Base-by-base conservation (phyloP, 192 early-diverging fungal species). In the Lobosporangium transversale region DNA sequence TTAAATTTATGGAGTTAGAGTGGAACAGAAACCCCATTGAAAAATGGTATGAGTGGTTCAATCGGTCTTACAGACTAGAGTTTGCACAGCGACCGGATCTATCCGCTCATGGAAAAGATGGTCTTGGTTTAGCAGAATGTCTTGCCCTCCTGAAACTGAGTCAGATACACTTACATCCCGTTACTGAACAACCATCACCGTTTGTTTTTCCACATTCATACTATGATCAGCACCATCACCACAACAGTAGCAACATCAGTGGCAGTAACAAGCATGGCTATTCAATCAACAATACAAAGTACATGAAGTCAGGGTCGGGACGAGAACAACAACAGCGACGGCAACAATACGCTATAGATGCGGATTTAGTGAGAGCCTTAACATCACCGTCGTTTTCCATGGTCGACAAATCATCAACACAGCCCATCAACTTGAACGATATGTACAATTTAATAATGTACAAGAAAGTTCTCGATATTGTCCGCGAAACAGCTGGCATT, bases 361-460 rank as follows among this genome's bases (percentile, higher is more conserved):
- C 26, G 44, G 37, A 26, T 5, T 27, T 26, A 50, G n/a, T 10
- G 43, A 48, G 27, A 21, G 17, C n/a, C 31, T 26, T 6, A 50
- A 23, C 23, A 50, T 3, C 23, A n/a, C n/a, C n/a, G n/a, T n/a
- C 21, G 3, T 26, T 50, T 3, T 29, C 20, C 26, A 53, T 29
- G 26, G 49, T 30, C 23, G 21, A 12, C 14, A 0, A 7, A 27
- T 14, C 20, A 0, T 31, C 29, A 27, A 23, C 8, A 32, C 42
- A 52, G 30, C 36, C 20, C 8, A 23, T 40, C 27, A 51, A 53
- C 8, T n/a, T 75, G 18, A 63, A 75, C 8, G 37, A 54, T 17
- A 75, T 75, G 70, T 75, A 48, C 29, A 75, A 59, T 21, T 51
- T 66, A 3, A 48, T 15, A 30, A 75, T 66, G 70, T 75, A 66